A percentile compares a stretch with the other conserved stretches of the same genome.
Evolutionary conservation across 2,329 filamentous ascomycete species (phyloP).

Genomic region (Calonectria honghensis): DNA sequence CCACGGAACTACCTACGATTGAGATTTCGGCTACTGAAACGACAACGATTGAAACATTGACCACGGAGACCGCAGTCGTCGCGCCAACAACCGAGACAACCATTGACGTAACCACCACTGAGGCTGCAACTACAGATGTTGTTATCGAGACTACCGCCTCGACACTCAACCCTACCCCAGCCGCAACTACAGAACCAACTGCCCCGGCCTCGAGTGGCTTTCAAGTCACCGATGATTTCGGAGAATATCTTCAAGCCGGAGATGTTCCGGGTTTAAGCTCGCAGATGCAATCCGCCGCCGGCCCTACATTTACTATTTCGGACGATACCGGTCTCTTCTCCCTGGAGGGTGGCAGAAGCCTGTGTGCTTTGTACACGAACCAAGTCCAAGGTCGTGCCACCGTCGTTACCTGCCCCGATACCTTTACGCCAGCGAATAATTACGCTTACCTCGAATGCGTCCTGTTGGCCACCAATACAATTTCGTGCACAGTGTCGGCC

Average conservation of each 20-base stretch:
- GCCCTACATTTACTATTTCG: not conserved
- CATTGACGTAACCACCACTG: not conserved
- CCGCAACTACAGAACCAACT: not conserved
- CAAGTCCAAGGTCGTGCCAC: not conserved
- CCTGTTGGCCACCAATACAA: not conserved
- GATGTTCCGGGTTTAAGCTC: not conserved
- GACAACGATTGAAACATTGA: too few species aligned
- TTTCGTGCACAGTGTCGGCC: not conserved
- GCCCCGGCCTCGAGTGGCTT: not conserved
- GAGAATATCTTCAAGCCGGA: not conserved
- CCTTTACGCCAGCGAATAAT: not conserved
- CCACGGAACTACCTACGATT: not conserved
- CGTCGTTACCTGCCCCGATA: not conserved
- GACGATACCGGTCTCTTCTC: not conserved
- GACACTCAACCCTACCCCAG: not conserved
- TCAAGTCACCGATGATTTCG: not conserved
- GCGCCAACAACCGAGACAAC: too few species aligned
- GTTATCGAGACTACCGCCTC: not conserved
- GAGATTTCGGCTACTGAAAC: not conserved
- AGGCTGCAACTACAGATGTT: not conserved
- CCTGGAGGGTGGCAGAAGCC: not conserved
- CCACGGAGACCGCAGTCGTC: too few species aligned
- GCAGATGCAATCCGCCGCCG: not conserved
- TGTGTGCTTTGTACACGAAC: not conserved
- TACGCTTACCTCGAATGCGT: not conserved